Base-by-base conservation (phyloP, 192 early-diverging fungal genomes). In the Spizellomyces sp. region DNA sequence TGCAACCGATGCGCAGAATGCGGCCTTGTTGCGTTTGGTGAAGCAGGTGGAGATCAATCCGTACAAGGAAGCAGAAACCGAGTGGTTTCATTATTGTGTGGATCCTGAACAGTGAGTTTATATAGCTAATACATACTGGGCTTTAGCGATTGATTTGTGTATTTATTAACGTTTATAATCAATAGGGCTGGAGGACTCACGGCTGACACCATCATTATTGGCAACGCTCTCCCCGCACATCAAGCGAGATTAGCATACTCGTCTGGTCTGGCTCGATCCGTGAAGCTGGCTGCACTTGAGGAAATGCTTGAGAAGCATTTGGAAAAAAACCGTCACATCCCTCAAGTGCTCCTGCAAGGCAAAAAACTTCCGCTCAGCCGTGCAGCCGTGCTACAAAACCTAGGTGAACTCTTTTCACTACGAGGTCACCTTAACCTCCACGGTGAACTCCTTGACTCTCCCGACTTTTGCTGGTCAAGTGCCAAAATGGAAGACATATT, bases 401-500 rank as follows among this genome's bases (percentile, higher is more conserved):
- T 89, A 10, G 87, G 86, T 21, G 81, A 82, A 59, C 69, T 89
- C 17, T 81, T 81, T 58, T 48, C 45, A 14, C 74, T 89, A n/a
- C 80, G 87, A 46, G 78, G 78, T 3, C 71, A 79, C 45, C 76
- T 87, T 0, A 89, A 89, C 70, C 71, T 89, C 43, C 79, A 84
- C 72, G 60, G 71, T n/a, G 87, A 89, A 66, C 73, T 89, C 21
- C 67, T 89, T 27, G 87, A 89, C 62, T 73, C 77, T 7, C 87
- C 87, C 47, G 87, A 89, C 22, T 89, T 88, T 64, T 87, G 81
- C 68, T 89, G 87, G 87, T 67, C 71, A 10, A 80, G 67, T 45
- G 48, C 69, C 19, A 47, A 74, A 56, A 83, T 89, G 77, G 87
- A 87, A 67, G 70, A 77, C 7, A 78, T 59, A 45, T 89, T 88